Percentiles rank a stretch among this genome's conserved stretches.
These are phyloP conservation scores for Sergeia podlipaevii DNA, from an alignment of 208 protist genomes.

Conservation along the genomic window DNA sequence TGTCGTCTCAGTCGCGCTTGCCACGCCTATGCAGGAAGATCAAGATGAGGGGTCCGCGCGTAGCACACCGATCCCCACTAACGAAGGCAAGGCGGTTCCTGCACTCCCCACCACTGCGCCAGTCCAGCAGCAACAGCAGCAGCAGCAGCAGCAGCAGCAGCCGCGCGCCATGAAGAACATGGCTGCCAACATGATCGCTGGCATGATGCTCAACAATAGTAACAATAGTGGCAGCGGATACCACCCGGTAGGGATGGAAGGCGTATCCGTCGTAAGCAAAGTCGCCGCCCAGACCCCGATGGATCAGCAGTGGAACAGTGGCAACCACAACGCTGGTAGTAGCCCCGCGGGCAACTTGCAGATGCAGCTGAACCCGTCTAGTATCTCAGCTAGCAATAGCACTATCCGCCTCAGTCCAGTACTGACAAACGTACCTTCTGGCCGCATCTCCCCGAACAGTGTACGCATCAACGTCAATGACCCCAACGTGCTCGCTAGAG, in stretches of 20 bases:
- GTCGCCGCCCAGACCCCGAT: too few relatives aligned
- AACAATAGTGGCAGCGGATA: too few relatives aligned
- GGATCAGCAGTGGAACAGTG: too few relatives aligned
- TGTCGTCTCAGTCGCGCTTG: conserved; percentile 45
- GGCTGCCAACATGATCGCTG: not conserved
- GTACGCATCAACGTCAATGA: not conserved
- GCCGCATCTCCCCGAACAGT: not conserved
- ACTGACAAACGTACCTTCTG: too few relatives aligned
- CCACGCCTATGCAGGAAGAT: conserved; percentile 26
- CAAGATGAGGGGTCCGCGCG: not conserved
- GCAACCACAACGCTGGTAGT: too few relatives aligned
- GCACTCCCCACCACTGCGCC: not conserved
- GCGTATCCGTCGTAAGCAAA: too few relatives aligned
- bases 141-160: not conserved
- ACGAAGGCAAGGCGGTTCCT: not conserved
- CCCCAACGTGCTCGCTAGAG: not conserved
- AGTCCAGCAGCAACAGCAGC: not conserved
- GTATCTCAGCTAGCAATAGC: too few relatives aligned
- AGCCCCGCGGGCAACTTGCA: too few relatives aligned
- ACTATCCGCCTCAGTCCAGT: too few relatives aligned
- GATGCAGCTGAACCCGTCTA: too few relatives aligned
- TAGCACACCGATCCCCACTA: not conserved
- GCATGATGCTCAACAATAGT: not conserved
- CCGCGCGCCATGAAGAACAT: not conserved
- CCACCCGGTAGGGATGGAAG: too few relatives aligned